phyloP scores from a whole-genome alignment of 2,329 filamentous ascomycete genomes.

The Trichophyton simii region DNA sequence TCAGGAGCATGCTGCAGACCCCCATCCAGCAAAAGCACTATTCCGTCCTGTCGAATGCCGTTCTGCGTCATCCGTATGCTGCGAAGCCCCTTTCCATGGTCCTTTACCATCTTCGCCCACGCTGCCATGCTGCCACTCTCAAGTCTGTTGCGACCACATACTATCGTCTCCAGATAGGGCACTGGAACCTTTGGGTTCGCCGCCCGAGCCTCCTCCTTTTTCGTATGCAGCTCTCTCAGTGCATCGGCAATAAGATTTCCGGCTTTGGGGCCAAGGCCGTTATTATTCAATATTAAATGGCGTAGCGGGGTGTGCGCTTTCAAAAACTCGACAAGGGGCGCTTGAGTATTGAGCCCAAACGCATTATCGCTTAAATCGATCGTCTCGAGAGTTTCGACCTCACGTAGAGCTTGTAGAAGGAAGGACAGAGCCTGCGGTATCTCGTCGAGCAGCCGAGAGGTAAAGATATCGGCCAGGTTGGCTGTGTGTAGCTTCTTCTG shows the following conservation, averaged over 20 bases:
- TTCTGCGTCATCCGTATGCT: conserved; percentile 97
- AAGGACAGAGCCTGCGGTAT: conserved; percentile 81
- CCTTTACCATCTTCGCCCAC: conserved; percentile 77
- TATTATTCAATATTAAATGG: conserved; percentile 95
- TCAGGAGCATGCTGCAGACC: conserved; percentile 59
- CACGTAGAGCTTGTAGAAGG: conserved; percentile 74
- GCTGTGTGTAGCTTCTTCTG: conserved; percentile 72
- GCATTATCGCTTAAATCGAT: conserved; percentile 97
- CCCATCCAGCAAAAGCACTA: conserved; percentile 63
- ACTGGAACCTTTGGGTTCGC: conserved; percentile 49
- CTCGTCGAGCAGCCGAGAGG: conserved; percentile 79
- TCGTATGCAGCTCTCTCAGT: conserved; percentile 65
- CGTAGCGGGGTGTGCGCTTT: conserved; percentile 77
- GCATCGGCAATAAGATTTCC: conserved; percentile 83
- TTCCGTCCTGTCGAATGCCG: conserved; percentile 88
- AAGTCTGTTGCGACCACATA: conserved; percentile 88
- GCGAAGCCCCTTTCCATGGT: conserved; percentile 64
- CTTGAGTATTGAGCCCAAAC: conserved; percentile 89
- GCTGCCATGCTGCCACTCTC: conserved; percentile 94
- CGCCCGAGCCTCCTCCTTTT: conserved; percentile 59
- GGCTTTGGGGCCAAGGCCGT: conserved; percentile 83
- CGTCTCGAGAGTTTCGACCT: conserved; percentile 74
- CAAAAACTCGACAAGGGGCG: conserved; percentile 84
- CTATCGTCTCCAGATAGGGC: conserved; percentile 83
- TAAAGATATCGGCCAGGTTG: conserved; percentile 96